These are phyloP conservation scores for Pterulicium gracile DNA, from an alignment of 1,284 basidiomycete species.

Conservation along the genomic window DNA sequence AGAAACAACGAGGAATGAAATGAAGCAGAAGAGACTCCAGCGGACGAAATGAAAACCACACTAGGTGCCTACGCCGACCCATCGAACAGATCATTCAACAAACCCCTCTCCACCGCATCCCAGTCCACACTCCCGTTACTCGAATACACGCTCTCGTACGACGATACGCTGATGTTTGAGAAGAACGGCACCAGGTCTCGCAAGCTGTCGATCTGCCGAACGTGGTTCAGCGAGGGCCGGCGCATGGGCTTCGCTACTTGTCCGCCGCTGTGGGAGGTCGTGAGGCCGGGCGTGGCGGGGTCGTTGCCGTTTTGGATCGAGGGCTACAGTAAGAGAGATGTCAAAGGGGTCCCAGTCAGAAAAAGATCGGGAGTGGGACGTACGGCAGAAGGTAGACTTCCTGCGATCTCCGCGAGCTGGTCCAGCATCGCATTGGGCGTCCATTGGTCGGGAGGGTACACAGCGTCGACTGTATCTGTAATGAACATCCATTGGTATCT, in stretches of 20 bases:
- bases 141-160: constrained; percentile 84
- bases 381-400: constrained; percentile 39
- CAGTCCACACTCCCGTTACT: constrained; percentile 75
- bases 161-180: constrained; percentile 75
- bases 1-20: too few species aligned
- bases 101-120: constrained; percentile 72
- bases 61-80: too few species aligned
- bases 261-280: constrained; percentile 19
- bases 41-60: too few species aligned
- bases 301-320: constrained; percentile 8
- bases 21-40: constrained; percentile 8
- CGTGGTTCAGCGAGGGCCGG: constrained; percentile 56
- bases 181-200: constrained; percentile 82
- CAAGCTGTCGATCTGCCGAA: constrained; percentile 72
- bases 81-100: constrained; percentile 86
- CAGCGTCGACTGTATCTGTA: constrained; percentile 93
- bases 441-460: constrained; percentile 81
- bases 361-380: constrained; percentile 20
- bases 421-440: constrained; percentile 85
- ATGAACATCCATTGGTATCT: constrained; percentile 99
- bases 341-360: constrained; percentile 12
- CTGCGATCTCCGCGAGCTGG: constrained; percentile 75
- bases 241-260: constrained; percentile 46
- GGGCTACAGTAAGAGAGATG: constrained; percentile 10
- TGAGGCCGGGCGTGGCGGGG: constrained; percentile 13